Evolutionary conservation across 768 basidiomycete species (phyloP).

Genomic region (Naganishia kalamii): DNA sequence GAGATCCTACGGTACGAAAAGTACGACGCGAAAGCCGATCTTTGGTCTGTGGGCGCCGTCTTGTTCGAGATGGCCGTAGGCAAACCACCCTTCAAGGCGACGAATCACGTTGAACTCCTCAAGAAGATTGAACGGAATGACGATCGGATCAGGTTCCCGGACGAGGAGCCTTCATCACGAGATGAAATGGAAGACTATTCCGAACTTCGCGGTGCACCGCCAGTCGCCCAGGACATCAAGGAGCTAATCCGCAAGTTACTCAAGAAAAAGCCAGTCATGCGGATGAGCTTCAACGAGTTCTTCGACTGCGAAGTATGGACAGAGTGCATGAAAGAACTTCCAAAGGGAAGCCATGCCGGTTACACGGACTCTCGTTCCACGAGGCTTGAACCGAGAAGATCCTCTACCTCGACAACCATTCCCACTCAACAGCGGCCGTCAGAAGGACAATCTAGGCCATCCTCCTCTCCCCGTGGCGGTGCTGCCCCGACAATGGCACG

Average conservation of each 20-base stretch:
- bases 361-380: slow-evolving; percentile 2
- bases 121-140: slow-evolving; percentile 88
- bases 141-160: slow-evolving; percentile 79
- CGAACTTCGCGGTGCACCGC: slow-evolving; percentile 32
- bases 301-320: slow-evolving; percentile 64
- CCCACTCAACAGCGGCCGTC: neutral
- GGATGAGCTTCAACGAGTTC: slow-evolving; percentile 86
- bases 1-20: slow-evolving; percentile 95
- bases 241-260: slow-evolving; percentile 74
- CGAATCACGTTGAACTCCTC: slow-evolving; percentile 90
- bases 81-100: slow-evolving; percentile 86
- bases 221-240: slow-evolving; percentile 77
- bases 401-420: neutral
- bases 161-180: slow-evolving; percentile 64
- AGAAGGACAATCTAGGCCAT: neutral
- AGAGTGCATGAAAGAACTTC: slow-evolving; percentile 21
- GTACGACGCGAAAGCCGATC: slow-evolving; percentile 94
- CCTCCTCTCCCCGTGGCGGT: neutral
- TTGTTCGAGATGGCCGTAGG: slow-evolving; percentile 93
- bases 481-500: slow-evolving; percentile 35
- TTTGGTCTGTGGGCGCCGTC: slow-evolving; percentile 97
- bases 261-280: slow-evolving; percentile 72
- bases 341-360: neutral
- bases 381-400: neutral
- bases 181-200: slow-evolving; percentile 33